These are phyloP conservation scores for Chrysopogon serrulatus DNA, from an alignment of 176 grass and related monocot species.

Conservation along the genomic window DNA sequence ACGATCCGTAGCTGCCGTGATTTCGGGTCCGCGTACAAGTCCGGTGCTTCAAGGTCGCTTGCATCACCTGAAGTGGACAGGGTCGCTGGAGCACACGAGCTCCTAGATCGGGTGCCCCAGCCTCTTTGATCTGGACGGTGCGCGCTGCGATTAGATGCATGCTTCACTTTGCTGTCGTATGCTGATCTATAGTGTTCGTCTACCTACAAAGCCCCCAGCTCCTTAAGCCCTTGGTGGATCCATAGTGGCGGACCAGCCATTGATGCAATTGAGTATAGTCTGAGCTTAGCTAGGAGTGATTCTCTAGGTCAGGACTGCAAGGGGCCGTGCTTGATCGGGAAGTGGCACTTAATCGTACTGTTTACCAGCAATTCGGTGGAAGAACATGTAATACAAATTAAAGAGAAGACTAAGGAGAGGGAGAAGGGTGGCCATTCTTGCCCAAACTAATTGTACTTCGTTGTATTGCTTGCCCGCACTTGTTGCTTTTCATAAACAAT, in stretches of 20 bases:
- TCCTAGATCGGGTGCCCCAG: conserved; percentile 13
- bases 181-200: neutral
- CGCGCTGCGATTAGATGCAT: neutral
- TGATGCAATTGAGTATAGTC: neutral
- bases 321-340: neutral
- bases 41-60: neutral
- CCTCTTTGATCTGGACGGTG: conserved; percentile 15
- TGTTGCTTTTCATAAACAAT: neutral
- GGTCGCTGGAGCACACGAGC: neutral
- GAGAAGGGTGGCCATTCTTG: neutral
- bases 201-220: neutral
- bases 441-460: neutral
- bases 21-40: neutral
- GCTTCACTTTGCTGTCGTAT: neutral
- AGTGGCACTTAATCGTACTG: neutral
- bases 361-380: neutral
- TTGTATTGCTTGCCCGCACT: neutral
- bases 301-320: neutral
- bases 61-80: neutral
- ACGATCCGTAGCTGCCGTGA: conserved; percentile 14
- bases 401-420: neutral
- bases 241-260: neutral
- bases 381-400: neutral
- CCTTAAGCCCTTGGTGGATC: neutral
- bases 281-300: neutral